Evolutionary conservation across 2,329 filamentous ascomycete species (phyloP), one percentile per base, ranked within the genome.

Genomic region (Pseudocercospora ulei): DNA sequence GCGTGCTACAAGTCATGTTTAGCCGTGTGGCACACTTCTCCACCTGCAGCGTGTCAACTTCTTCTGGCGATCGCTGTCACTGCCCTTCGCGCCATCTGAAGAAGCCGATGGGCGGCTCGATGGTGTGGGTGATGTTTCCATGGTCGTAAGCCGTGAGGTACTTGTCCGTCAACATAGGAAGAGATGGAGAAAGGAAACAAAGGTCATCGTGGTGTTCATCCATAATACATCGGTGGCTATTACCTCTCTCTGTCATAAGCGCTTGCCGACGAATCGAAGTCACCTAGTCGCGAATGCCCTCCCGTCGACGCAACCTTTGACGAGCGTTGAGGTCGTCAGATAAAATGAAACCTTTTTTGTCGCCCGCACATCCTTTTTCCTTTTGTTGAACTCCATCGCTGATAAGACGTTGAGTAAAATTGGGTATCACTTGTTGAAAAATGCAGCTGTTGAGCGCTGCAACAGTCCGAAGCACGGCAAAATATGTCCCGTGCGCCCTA

Each of bases 381-480:
- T 44, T 39, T 50, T 55, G 52, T 55, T 53, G 53, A 52, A 56
- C 53, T 56, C 53, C 53, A 33, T 53, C 51, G 46, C 45, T 52
- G 43, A 52, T 50, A 47, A 49, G 44, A 49, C 47, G 47, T 49
- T 49, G 47, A 49, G 48, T 51, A 50, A 52, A 49, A 48, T 44
- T 46, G 52, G 52, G 52, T 56, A 54, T 55, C 51, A 52, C 38
- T 38, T 54, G 52, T 54, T 56, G 52, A 55, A 54, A 46, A 47
- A 42, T 39, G 38, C 38, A 46, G 43, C 43, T 41, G 43, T 46
- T 46, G 43, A 46, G 43, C 18, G 38, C 39, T 33, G 39, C 43
- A 39, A 25, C 39, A 31, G 25, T 36, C 2, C 35, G 30, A 42
- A 42, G 36, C 13, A 38, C 39, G 28, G 36, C 30, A 35, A 31